phyloP scores from a whole-genome alignment of 176 grass and related monocot genomes.

The Eleusine indica region DNA sequence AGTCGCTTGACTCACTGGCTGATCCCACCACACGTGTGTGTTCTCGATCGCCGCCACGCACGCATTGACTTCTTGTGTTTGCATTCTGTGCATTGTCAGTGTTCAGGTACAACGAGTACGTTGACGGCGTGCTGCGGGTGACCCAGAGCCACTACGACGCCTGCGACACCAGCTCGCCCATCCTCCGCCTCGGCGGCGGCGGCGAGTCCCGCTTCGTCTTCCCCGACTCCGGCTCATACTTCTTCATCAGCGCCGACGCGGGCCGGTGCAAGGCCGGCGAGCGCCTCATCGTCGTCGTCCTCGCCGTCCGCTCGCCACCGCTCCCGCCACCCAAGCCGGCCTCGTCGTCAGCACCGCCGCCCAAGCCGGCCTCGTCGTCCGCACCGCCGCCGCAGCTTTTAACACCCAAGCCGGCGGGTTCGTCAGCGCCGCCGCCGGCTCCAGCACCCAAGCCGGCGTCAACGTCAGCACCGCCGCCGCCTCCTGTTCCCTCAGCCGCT shows the following conservation, averaged over 20 bases:
- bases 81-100: slow-evolving; percentile 34
- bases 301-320: slow-evolving; percentile 45
- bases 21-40: no score
- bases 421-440: neutral
- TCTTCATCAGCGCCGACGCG: slow-evolving; percentile 73
- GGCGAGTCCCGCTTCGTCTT: slow-evolving; percentile 58
- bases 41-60: no score
- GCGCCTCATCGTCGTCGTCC: slow-evolving; percentile 61
- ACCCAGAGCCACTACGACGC: slow-evolving; percentile 59
- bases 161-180: slow-evolving; percentile 58
- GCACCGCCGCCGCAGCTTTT: neutral
- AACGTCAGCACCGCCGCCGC: neutral
- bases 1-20: neutral
- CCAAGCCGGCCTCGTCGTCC: neutral
- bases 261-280: slow-evolving; percentile 54
- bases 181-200: slow-evolving; percentile 38
- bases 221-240: slow-evolving; percentile 48
- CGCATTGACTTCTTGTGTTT: no score
- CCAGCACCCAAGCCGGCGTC: neutral
- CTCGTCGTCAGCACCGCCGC: neutral
- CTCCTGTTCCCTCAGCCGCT: neutral
- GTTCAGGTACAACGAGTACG: slow-evolving; percentile 56
- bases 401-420: no score
- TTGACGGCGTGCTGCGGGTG: slow-evolving; percentile 66
- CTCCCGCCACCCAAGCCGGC: neutral